Base-by-base conservation (phyloP, 2,329 filamentous ascomycete species). In the Sporothrix pallida region DNA sequence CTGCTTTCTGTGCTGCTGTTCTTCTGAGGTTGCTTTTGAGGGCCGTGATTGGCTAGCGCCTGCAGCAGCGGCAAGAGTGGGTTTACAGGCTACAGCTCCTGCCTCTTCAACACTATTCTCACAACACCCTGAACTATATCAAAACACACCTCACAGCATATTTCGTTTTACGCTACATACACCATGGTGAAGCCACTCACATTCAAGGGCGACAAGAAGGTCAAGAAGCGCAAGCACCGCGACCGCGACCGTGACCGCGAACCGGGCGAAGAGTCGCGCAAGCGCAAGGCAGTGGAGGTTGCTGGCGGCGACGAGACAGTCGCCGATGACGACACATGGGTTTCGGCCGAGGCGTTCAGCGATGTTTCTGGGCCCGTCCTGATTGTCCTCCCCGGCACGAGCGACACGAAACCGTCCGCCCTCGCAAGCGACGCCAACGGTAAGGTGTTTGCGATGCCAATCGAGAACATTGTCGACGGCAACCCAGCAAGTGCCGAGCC, bases 131-230 rank as follows among this genome's bases (percentile, higher is more conserved):
- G 6, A 50, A 52, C 44, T 50, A 15, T 23, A 65, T 46, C 31
- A 4, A 48, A 69, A 31, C 65, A 50, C 8, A 42, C 10, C 8
- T 50, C 13, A 54, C 9, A 50, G 2, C 12, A 26, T 20, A 17
- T 26, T 15, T 26, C 12, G 23, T 20, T 63, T 46, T 42, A 31
- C 15, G 44, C 5, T 12, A 48, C 12, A 31, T n/a, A 26, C 71
- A 71, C 56, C 42, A 96, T 96, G 93, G 91, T 97, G 78, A 98
- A 97, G 82, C 91, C 95, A 67, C 88, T 99, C 74, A 87, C 90
- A 68, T 99, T 99, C 87, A 99, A 99, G 84, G 96, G 96, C 86
- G 96, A 99, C 84, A 98, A 97, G 83, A 96, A 96, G 84, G 84
- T 89, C 74, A 97, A 96, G 83, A 98, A 98, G 86, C 89, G 94